Evolutionary conservation across 2,329 filamentous ascomycete species (phyloP), one percentile per base, ranked within the genome.

Genomic region (Ophiognomonia clavigignenti-juglandacearum): DNA sequence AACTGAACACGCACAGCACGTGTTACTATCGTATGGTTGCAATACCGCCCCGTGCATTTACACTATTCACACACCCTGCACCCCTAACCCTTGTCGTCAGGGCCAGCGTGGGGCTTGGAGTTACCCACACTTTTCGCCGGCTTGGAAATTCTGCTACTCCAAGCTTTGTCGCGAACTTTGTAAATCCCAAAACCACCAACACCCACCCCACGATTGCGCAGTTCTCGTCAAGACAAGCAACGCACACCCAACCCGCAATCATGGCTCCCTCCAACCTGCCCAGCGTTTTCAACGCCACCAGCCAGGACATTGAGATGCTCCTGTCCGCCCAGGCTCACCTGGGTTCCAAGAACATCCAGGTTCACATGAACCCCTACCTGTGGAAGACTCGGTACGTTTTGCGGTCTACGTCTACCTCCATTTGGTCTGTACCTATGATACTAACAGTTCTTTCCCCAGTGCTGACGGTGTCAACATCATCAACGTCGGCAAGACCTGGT

Each of bases 401-500:
- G 22, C n/a, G 14, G 13, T 20, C 36, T 6, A n/a, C n/a, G n/a
- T n/a, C n/a, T n/a, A n/a, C n/a, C n/a, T n/a, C n/a, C n/a, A n/a
- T n/a, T n/a, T n/a, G n/a, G n/a, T n/a, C n/a, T n/a, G n/a, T n/a
- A n/a, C n/a, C n/a, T n/a, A 18, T 36, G 29, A 37, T 40, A 42
- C 49, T 52, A 24, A 52, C 46, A 13, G 22, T 11, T 9, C 10
- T 19, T 20, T 13, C 10, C 96, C 90, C 72, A 88, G 93, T 70
- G 86, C 89, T 60, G 95, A 98, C 67, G 93, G 93, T 77, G 86
- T 98, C 79, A 98, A 98, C 74, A 83, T 98, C 61, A 82, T 98
- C 75, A 98, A 98, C 85, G 89, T 98, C 75, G 91, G 92, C 80
- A 98, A 98, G 89, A 98, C 93, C 76, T 98, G 91, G 90, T 95